Evolutionary conservation across 2,329 filamentous ascomycete species (phyloP).

Genomic region (Cyphellophora attinorum): DNA sequence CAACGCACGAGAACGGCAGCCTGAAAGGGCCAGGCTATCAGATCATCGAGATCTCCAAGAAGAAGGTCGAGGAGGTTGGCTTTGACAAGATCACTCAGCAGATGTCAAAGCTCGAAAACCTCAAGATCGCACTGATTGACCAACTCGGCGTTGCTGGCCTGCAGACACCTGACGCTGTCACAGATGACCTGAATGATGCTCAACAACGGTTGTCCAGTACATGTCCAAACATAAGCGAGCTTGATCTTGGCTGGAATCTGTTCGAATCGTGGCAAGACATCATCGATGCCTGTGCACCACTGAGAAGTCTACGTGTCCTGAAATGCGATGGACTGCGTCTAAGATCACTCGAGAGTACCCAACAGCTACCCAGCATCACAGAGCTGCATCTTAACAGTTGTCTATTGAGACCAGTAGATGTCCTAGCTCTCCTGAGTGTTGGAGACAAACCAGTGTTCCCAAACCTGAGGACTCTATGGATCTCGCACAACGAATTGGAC

Average conservation of each 20-base stretch:
- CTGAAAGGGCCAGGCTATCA: conserved; percentile 2
- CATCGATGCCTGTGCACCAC: conserved; percentile 58
- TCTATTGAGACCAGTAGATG: conserved; percentile 56
- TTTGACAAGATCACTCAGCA: conserved; percentile 85
- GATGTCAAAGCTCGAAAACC: conserved; percentile 65
- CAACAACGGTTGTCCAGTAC: conserved; percentile 43
- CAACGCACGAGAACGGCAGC: neutral
- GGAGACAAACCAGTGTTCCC: conserved; percentile 5
- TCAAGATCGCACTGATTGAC: conserved; percentile 76
- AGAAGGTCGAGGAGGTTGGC: conserved; percentile 85
- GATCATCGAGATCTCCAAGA: conserved; percentile 62
- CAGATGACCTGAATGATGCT: conserved; percentile 21
- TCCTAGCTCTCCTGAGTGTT: conserved; percentile 30
- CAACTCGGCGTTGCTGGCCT: conserved; percentile 51
- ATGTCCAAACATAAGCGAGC: conserved; percentile 55
- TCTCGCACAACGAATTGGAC: conserved; percentile 13
- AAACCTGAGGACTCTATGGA: conserved; percentile 11
- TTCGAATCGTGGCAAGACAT: conserved; percentile 61
- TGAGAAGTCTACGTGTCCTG: conserved; percentile 57
- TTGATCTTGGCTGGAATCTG: conserved; percentile 79
- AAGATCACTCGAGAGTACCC: conserved; percentile 4
- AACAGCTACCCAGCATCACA: conserved; percentile 18
- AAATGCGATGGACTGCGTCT: conserved; percentile 37
- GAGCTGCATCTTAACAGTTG: conserved; percentile 59
- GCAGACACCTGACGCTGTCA: conserved; percentile 13